These are phyloP conservation scores for Gossypium rotundifolium DNA, from an alignment of 345 rosid species.

Conservation along the genomic window DNA sequence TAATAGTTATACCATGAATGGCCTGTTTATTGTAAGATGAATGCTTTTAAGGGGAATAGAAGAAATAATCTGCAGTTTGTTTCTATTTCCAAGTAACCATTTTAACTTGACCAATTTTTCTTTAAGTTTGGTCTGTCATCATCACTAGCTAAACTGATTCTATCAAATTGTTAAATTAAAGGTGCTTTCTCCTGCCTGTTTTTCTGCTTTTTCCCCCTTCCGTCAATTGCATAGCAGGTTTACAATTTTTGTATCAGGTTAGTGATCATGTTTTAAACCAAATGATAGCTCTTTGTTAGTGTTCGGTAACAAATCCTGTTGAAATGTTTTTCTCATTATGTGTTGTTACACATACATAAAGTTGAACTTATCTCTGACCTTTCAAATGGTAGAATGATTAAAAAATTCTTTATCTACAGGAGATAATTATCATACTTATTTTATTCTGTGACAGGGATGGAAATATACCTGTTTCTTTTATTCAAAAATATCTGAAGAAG, in stretches of 20 bases:
- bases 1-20: not conserved
- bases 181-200: not conserved
- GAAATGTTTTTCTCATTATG: not conserved
- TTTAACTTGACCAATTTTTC: not conserved
- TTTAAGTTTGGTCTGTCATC: not conserved
- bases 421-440: conserved; percentile 4
- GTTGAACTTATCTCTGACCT: not conserved
- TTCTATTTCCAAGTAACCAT: not conserved
- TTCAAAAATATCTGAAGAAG: conserved; percentile 77
- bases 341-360: not conserved
- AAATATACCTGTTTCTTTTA: conserved; percentile 59
- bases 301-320: not conserved
- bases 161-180: not conserved
- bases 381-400: not conserved
- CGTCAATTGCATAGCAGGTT: not conserved
- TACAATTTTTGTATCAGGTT: not conserved
- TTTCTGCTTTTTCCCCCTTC: not conserved
- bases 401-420: not conserved
- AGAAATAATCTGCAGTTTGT: not conserved
- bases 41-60: not conserved
- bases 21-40: not conserved
- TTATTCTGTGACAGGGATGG: conserved; percentile 62
- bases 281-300: not conserved
- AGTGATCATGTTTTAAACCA: not conserved
- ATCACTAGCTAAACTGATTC: not conserved